Percentiles rank a stretch among this genome's conserved stretches.
Evolutionary conservation across 495 filamentous ascomycete species (phyloP).

Genomic region (Tuber magnatum): DNA sequence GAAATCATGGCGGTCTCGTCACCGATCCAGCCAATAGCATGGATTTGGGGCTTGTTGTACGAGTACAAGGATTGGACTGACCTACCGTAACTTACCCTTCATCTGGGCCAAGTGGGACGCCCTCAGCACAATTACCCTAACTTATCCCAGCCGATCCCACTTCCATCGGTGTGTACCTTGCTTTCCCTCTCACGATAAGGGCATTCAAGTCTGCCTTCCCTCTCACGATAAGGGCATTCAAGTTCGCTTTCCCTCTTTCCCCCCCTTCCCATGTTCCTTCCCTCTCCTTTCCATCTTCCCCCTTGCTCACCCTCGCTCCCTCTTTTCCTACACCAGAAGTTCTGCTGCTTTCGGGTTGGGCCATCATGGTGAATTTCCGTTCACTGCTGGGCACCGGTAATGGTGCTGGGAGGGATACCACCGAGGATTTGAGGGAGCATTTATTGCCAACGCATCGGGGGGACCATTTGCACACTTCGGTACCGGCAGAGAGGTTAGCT

Average conservation of each 20-base stretch:
- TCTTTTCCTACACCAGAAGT: constrained; percentile 4
- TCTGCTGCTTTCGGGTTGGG: neutral
- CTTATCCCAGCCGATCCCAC: neutral
- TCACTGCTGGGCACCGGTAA: constrained; percentile 15
- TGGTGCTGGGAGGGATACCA: constrained; percentile 18
- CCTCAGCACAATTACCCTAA: neutral
- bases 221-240: neutral
- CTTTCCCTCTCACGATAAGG: neutral
- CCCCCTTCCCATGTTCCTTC: neutral
- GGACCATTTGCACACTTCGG: constrained; percentile 23
- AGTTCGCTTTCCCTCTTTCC: neutral
- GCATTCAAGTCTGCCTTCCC: neutral
- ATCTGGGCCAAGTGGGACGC: neutral
- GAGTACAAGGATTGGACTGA: neutral
- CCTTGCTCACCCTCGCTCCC: neutral
- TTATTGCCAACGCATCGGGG: constrained; percentile 26
- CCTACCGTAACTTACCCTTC: neutral
- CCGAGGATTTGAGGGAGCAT: constrained; percentile 23
- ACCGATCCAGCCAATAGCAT: neutral
- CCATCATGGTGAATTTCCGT: constrained; percentile 26
- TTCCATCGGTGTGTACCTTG: neutral
- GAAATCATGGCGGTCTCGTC: neutral
- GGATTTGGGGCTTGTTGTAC: neutral
- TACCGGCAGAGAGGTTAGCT: constrained; percentile 33
- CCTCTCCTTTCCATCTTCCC: neutral